Evolutionary conservation across 2,329 filamentous ascomycete species (phyloP), one percentile per base, ranked within the genome.

Genomic region (Fusarium tricinctum): DNA sequence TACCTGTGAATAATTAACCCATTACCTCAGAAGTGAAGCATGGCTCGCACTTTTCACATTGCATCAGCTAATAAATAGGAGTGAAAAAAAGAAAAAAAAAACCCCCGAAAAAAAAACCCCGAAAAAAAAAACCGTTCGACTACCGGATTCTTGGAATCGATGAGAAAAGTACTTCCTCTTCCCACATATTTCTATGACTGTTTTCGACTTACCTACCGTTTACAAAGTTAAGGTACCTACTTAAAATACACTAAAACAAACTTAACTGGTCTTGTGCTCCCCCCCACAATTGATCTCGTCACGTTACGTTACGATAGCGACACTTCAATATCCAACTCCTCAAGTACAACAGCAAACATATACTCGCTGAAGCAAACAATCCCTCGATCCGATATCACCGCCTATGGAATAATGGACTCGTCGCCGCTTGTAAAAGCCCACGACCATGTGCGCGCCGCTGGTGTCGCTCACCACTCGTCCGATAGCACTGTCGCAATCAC

Each of bases 361-460:
- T 20, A 28, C 39, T 38, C 15, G 13, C 28, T 17, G 39, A 22
- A 53, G 22, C 22, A 39, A 23, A 48, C 35, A 26, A 23, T 23
- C 28, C 17, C 28, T 30, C 39, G 8, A 39, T 39, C 6, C n/a
- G 6, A 17, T 40, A 17, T 43, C 13, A 19, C 12, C 23, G 14
- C 46, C 13, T 46, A 73, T 65, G 67, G 62, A 57, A 75, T 17
- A 49, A 81, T 81, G 80, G 80, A 81, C 33, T 74, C 75, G 5
- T 79, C 80, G 10, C 78, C 80, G 33, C 72, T 81, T 49, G 70
- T 76, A 38, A 77, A 95, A 88, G 95, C 94, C 66, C 93, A 97
- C 80, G 91, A 95, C 72, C 94, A 97, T 81, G 94, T 93, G 50
- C 89, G 90, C 74, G 94, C 92, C 74, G 94, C 92, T 74, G 94